phyloP scores from a whole-genome alignment of 2,329 filamentous ascomycete species.

The Aspergillus phoenicis region DNA sequence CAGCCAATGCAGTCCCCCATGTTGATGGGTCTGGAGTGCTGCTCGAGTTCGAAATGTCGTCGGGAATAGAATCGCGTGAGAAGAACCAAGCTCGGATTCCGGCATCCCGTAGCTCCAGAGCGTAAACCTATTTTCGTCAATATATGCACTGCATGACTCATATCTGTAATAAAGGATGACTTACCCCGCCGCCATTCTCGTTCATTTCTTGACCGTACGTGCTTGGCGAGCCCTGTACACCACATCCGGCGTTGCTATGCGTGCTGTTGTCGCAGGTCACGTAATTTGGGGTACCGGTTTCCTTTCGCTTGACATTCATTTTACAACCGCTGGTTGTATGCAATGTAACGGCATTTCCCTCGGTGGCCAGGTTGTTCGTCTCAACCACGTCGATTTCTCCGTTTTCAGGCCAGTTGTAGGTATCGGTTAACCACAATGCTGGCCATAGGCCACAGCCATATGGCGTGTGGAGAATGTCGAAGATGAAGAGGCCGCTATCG shows the following conservation, averaged over 20 bases:
- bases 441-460: conserved; percentile 68
- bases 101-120: conserved; percentile 61
- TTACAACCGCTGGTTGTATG: conserved; percentile 61
- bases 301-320: conserved; percentile 56
- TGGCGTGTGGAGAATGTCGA: conserved; percentile 66
- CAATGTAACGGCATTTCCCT: conserved; percentile 62
- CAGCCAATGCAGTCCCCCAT: conserved; percentile 65
- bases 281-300: conserved; percentile 50
- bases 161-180: conserved; percentile 3
- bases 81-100: conserved; percentile 69
- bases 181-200: conserved; percentile 54
- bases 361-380: conserved; percentile 56
- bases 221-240: conserved; percentile 48
- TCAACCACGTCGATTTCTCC: conserved; percentile 69
- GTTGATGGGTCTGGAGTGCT: conserved; percentile 60
- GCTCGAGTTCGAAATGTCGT: conserved; percentile 53
- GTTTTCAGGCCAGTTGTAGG: conserved; percentile 62
- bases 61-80: conserved; percentile 50
- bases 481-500: conserved; percentile 66
- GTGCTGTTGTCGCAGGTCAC: conserved; percentile 56
- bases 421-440: conserved; percentile 67
- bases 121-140: conserved; percentile 50
- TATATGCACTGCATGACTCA: background rate
- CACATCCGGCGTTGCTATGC: conserved; percentile 61
- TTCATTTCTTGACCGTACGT: conserved; percentile 60